Percentiles rank a stretch among this genome's conserved stretches.
Conservation (phyloP, 371 early-diverging fungal genomes). For the Amoeboaphelidium protococcarum region DNA sequence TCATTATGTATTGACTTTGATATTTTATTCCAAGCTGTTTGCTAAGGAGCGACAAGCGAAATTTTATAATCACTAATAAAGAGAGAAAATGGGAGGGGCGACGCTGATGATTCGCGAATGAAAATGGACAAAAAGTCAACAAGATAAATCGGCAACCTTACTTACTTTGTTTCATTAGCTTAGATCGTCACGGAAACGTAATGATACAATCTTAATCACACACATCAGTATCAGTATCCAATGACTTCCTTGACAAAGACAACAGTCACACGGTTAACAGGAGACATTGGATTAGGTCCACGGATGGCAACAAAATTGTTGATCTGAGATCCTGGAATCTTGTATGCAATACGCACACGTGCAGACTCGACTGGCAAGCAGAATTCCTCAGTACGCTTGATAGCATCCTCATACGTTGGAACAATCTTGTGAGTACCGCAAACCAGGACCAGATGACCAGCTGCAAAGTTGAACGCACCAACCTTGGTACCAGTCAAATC, state of each 20-base stretch:
- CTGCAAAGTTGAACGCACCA: conserved; percentile 5
- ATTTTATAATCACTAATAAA: too few relatives aligned
- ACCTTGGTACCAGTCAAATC: conserved; percentile 13
- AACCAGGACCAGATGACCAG: conserved; percentile 12
- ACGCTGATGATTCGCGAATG: too few relatives aligned
- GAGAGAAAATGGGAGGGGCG: too few relatives aligned
- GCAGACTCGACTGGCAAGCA: conserved; percentile 11
- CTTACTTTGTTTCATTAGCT: too few relatives aligned
- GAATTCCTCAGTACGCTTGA: conserved; percentile 10
- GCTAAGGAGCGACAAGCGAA: too few relatives aligned
- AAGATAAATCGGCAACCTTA: too few relatives aligned
- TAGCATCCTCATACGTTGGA: conserved; percentile 10
- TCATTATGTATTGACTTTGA: too few relatives aligned
- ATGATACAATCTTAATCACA: too few relatives aligned
- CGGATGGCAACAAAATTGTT: conserved; percentile 10
- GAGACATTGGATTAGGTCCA: conserved; percentile 8
- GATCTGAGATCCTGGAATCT: conserved; percentile 9
- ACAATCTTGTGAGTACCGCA: conserved; percentile 17
- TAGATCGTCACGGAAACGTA: too few relatives aligned
- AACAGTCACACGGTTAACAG: conserved; percentile 10
- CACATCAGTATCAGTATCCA: conserved; percentile 10
- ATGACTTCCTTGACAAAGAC: conserved; percentile 13
- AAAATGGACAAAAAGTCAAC: too few relatives aligned
- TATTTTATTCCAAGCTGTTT: too few relatives aligned
- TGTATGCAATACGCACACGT: conserved; percentile 12